Evolutionary conservation across 352 stramenopile genomes (phyloP).

Genomic region (Pythium rhizo-oryzae): DNA sequence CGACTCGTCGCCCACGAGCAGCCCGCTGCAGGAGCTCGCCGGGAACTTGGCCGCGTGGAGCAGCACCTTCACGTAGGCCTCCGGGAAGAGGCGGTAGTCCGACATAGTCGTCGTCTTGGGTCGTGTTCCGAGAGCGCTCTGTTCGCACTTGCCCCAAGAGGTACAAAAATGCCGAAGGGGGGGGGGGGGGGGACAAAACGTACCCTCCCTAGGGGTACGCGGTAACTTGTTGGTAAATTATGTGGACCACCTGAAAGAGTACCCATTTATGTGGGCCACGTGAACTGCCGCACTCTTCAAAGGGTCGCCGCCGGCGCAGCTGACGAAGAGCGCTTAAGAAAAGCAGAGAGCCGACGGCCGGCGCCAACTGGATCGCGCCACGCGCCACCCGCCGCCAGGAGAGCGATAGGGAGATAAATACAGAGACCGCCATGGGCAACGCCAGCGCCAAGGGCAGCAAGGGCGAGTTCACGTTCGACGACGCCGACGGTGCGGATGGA

Average conservation of each 20-base stretch:
- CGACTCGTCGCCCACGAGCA: constrained; percentile 62
- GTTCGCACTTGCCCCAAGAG: neutral
- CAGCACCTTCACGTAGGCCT: constrained; percentile 76
- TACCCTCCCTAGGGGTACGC: neutral
- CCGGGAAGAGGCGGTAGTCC: constrained; percentile 64
- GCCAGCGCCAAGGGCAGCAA: constrained; percentile 67
- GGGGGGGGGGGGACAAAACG: neutral
- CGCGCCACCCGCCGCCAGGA: neutral
- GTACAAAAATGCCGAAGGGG: neutral
- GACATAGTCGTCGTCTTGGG: constrained; percentile 39
- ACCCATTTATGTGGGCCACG: constrained; percentile 25
- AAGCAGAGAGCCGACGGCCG: too few relatives aligned
- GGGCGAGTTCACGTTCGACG: constrained; percentile 84
- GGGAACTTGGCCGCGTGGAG: constrained; percentile 73
- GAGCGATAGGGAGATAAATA: neutral
- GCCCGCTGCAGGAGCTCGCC: constrained; percentile 43
- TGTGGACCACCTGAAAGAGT: constrained; percentile 26
- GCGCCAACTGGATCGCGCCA: neutral
- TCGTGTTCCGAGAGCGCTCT: neutral
- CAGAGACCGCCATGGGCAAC: constrained; percentile 38
- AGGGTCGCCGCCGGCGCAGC: constrained; percentile 17
- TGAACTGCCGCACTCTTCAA: constrained; percentile 10
- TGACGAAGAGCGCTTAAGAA: neutral
- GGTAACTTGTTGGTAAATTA: neutral
- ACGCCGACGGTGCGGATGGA: constrained; percentile 48